A percentile compares a stretch with the other conserved stretches of the same genome.
Conservation (phyloP, 495 filamentous ascomycete genomes). For the Sordaria brevicollis region DNA sequence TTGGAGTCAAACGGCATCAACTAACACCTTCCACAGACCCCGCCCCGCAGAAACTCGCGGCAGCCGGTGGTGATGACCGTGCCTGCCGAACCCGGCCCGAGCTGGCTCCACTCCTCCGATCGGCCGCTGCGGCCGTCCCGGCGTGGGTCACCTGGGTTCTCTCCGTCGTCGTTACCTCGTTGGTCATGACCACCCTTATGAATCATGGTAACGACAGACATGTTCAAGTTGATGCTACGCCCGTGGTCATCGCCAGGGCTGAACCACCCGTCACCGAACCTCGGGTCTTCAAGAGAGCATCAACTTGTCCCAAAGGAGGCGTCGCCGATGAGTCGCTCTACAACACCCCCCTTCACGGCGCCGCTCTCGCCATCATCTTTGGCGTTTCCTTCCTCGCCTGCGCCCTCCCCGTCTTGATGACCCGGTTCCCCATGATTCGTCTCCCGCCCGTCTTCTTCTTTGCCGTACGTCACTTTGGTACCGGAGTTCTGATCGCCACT, state of each 20-base stretch:
- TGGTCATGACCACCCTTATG: background rate
- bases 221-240: background rate
- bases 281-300: background rate
- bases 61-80: constrained; percentile 24
- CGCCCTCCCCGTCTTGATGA: constrained; percentile 44
- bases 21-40: background rate
- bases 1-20: background rate
- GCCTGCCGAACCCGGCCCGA: background rate
- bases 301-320: constrained; percentile 1
- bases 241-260: background rate
- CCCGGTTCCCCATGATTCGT: constrained; percentile 33
- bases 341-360: constrained; percentile 59
- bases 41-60: constrained; percentile 3
- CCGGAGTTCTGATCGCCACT: constrained; percentile 76
- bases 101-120: constrained; percentile 1
- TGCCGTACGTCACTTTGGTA: constrained; percentile 70
- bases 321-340: constrained; percentile 34
- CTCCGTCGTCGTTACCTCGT: constrained; percentile 17
- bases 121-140: constrained; percentile 6
- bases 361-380: constrained; percentile 65
- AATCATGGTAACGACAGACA: background rate
- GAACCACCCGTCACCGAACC: background rate
- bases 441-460: constrained; percentile 49
- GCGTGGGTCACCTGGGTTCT: constrained; percentile 21
- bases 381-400: constrained; percentile 55